A percentile compares a stretch with the other conserved stretches of the same genome.
These are phyloP conservation scores for Marvania coccoides DNA, from an alignment of 139 green algal genomes.

Conservation along the genomic window DNA sequence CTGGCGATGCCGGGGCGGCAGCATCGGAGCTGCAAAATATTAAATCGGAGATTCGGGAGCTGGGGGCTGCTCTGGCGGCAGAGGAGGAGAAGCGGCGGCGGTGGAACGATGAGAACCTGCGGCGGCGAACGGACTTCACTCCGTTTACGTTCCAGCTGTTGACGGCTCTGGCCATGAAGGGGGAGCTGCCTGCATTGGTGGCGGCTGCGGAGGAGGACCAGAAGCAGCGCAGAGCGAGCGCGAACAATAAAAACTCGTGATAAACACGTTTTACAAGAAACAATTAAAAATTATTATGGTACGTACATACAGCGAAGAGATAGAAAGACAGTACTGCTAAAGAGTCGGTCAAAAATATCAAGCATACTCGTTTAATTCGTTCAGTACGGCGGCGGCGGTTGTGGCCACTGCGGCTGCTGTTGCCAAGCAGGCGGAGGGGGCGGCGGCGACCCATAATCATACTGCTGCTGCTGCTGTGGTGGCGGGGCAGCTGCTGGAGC, in stretches of 20 bases:
- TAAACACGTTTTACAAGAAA: too few relatives aligned
- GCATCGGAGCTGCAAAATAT: not conserved
- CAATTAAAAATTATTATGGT: too few relatives aligned
- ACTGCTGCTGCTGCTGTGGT: not conserved
- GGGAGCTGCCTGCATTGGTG: conserved; percentile 68
- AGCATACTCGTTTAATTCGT: too few relatives aligned
- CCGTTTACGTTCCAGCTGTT: conserved; percentile 93
- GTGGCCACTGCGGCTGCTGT: not conserved
- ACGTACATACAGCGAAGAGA: too few relatives aligned
- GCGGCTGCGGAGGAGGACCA: conserved; percentile 36
- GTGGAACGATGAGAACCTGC: conserved; percentile 90
- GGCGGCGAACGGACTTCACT: conserved; percentile 89
- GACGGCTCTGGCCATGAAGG: conserved; percentile 71
- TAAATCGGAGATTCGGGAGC: conserved; percentile 21
- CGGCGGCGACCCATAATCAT: not conserved
- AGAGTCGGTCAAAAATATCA: too few relatives aligned
- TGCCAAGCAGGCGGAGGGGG: not conserved
- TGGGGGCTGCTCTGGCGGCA: conserved; percentile 35
- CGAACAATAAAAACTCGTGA: too few relatives aligned
- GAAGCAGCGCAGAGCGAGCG: not conserved
- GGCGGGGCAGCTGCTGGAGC: not conserved
- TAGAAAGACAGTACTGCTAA: too few relatives aligned
- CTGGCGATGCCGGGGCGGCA: not conserved
- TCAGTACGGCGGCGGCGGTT: too few relatives aligned
- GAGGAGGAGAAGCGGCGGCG: conserved; percentile 64